Conservation (phyloP, 441 rosid genomes). For the Jatropha podagrica region DNA sequence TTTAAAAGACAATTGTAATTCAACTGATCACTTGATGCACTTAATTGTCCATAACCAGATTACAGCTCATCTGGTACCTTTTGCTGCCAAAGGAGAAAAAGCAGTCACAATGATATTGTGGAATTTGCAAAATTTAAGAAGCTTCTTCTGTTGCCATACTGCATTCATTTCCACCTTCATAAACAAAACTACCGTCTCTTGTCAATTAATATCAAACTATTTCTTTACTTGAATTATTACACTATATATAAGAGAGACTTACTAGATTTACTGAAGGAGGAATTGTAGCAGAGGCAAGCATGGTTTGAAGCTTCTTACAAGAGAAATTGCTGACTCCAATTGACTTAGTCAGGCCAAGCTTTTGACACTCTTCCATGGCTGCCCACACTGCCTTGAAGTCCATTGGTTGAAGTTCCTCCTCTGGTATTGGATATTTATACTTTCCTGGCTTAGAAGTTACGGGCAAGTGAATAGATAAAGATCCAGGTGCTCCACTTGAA, state of each 20-base stretch:
- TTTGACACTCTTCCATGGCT: slow-evolving; percentile 39
- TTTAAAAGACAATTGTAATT: too few relatives aligned
- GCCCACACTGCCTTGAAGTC: slow-evolving; percentile 36
- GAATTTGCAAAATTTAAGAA: slow-evolving; percentile 28
- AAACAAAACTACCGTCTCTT: background rate
- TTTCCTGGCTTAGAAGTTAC: slow-evolving; percentile 33
- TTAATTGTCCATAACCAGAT: slow-evolving; percentile 28
- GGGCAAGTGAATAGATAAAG: slow-evolving; percentile 43
- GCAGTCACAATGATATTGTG: slow-evolving; percentile 24
- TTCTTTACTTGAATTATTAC: background rate
- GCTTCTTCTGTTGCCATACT: slow-evolving; percentile 40
- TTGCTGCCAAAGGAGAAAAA: slow-evolving; percentile 32
- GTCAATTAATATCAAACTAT: background rate
- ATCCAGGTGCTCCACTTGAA: slow-evolving; percentile 37
- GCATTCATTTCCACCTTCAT: slow-evolving; percentile 40
- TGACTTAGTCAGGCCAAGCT: slow-evolving; percentile 37
- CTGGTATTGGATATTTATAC: slow-evolving; percentile 3
- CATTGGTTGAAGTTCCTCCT: slow-evolving; percentile 26
- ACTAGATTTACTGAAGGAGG: slow-evolving; percentile 41
- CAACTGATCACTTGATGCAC: slow-evolving; percentile 17
- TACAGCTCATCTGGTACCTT: slow-evolving; percentile 21
- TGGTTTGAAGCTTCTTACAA: slow-evolving; percentile 32
- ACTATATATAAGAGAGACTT: background rate
- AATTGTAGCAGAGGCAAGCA: slow-evolving; percentile 31
- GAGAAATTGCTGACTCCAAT: slow-evolving; percentile 45